Evolutionary conservation across 1,284 basidiomycete species (phyloP), one percentile per base, ranked within the genome.

Genomic region (Moniliella sp.): DNA sequence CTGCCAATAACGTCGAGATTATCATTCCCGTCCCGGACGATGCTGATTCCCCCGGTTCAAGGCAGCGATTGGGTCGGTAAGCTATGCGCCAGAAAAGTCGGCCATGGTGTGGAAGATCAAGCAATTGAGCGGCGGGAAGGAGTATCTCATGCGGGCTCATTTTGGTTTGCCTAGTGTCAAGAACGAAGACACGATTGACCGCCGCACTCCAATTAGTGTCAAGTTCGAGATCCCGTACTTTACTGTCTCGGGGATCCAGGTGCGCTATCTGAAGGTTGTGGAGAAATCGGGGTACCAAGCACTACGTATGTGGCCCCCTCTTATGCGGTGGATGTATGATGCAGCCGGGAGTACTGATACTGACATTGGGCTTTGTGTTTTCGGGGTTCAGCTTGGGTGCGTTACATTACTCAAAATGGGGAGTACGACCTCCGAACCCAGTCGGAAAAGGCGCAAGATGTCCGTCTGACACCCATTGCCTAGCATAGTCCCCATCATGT

Each of bases 181-280:
- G 42, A 55, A 52, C 40, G 42, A n/a, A n/a, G 19, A n/a, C n/a
- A 45, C 40, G 19, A 65, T 78, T 29, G 81, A 84, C 50, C 81
- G 83, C 53, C 75, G 81, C 14, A 75, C 83, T 14, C 91, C 91
- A 0, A 93, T 97, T 49, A 82, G 78, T 1, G 81, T 94, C 63
- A 84, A 82, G 62, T 97, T 86, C 47, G 88, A 97, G 66, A 93
- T 97, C 27, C 86, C 88, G 2, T 93, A 91, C 66, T 93, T 93
- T 60, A 93, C 86, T 0, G 62, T 64, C 1, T 91, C 83, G 0
- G 88, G 91, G 5, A 91, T 94, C 39, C 83, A 91, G 62, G 88
- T 94, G 11, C 71, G 86, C 32, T 94, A 93, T 59, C 68, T 83
- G 45, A 97, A 97, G 65, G 86, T 99, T 34, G 84, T 94, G 1